Evolutionary conservation across 768 basidiomycete genomes (phyloP), one percentile per base, ranked within the genome.

Genomic region (Panellus pusillus): DNA sequence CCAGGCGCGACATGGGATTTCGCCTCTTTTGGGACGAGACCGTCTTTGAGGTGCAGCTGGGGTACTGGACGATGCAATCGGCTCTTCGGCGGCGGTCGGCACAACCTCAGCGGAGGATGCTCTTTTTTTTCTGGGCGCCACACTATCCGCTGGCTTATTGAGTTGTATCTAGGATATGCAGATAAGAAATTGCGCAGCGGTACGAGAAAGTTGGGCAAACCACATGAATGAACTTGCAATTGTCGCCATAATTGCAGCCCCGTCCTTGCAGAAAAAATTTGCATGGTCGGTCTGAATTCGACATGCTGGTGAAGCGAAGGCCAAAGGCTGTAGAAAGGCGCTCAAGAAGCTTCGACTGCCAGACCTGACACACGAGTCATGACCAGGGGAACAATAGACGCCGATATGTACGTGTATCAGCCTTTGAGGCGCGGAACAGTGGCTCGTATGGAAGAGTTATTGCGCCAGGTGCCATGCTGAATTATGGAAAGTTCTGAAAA

Each of bases 1-100:
- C 76, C 74, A 73, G 46, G 66, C 61, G 32, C 24, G 44, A 31
- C 59, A 60, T 20, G 59, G 54, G 6, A 44, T 20, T 47, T 60
- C 59, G 12, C 59, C 54, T 28, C 47, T 39, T 48, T 53, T 53
- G 18, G 48, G 32, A 24, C 54, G 47, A 18, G 38, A 14, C 31
- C 41, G 42, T 38, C 31, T 51, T 31, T 36, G 31, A n/a, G 52
- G n/a, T n/a, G 11, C 12, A 39, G 47, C 18, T n/a, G 35, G 11
- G 24, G 32, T 24, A 24, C 6, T 24, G 24, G 24, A 24, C 24
- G 24, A 24, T 24, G 24, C 24, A 24, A 24, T 24, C 24, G 24
- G 24, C 3, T 24, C 36, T 37, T 37, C 36, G n/a, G 36, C 36
- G 6, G 36, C 36, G 13, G 36, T 37, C 36, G 36, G 36, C 6